Percentiles rank a stretch among this genome's conserved stretches.
phyloP scores from a whole-genome alignment of 345 rosid genomes.

The Linum trigynum region DNA sequence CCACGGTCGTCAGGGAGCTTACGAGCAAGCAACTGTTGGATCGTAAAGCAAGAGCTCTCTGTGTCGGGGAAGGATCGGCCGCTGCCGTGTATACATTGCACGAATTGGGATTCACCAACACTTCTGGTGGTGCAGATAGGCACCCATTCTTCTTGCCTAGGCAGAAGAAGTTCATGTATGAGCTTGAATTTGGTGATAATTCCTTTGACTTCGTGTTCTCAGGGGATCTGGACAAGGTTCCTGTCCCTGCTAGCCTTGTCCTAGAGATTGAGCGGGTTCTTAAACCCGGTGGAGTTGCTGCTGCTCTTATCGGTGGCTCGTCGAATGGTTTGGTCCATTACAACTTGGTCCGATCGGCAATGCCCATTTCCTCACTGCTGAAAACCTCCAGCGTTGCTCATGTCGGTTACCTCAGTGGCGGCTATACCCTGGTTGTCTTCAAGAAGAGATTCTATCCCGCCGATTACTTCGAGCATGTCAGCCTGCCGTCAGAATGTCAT shows the following conservation, averaged over 20 bases:
- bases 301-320: constrained; percentile 47
- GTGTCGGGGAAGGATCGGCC: constrained; percentile 61
- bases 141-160: constrained; percentile 52
- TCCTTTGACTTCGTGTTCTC: constrained; percentile 70
- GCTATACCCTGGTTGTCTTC: constrained; percentile 62
- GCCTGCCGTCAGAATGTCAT: constrained; percentile 52
- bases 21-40: constrained; percentile 37
- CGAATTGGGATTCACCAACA: constrained; percentile 44
- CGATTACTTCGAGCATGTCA: constrained; percentile 35
- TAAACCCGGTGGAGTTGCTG: constrained; percentile 69
- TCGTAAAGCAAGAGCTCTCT: constrained; percentile 49
- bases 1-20: constrained; percentile 45
- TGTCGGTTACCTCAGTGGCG: constrained; percentile 45
- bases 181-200: constrained; percentile 48
- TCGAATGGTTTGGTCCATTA: constrained; percentile 31
- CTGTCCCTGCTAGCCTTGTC: constrained; percentile 71
- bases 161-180: constrained; percentile 44
- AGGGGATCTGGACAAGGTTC: constrained; percentile 43
- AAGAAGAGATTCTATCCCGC: constrained; percentile 34
- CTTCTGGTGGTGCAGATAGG: constrained; percentile 37
- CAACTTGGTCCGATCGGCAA: constrained; percentile 61
- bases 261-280: constrained; percentile 80
- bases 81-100: constrained; percentile 46
- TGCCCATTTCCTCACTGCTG: constrained; percentile 59
- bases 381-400: constrained; percentile 58